A percentile compares a stretch with the other conserved stretches of the same genome.
phyloP scores from a whole-genome alignment of 169 alveolate genomes.

The Eimeria praecox region DNA sequence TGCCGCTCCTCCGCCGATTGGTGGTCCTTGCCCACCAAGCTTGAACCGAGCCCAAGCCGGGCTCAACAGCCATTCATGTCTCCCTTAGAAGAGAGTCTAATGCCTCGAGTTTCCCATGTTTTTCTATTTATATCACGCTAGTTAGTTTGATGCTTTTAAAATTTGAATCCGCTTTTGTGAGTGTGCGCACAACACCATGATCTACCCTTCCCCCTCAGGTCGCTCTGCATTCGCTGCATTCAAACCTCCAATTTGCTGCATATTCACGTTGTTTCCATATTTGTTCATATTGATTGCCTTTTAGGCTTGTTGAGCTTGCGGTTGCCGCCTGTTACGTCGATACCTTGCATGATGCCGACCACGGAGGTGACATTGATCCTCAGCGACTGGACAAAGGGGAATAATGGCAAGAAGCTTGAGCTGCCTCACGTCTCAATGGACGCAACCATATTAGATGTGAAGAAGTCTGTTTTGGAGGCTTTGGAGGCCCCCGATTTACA shows the following conservation, averaged over 20 bases:
- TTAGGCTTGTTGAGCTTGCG: not conserved
- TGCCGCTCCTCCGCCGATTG: not conserved
- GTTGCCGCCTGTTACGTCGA: not conserved
- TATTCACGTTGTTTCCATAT: not conserved
- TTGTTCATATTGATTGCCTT: not conserved
- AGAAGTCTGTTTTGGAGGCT: slow-evolving; percentile 1
- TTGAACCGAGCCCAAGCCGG: slow-evolving; percentile 3
- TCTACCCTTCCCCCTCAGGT: not conserved
- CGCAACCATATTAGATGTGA: slow-evolving; percentile 20
- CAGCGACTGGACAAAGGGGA: slow-evolving; percentile 73
- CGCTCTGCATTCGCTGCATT: not conserved
- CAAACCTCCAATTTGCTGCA: not conserved
- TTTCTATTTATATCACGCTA: not conserved
- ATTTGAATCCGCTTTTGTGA: not conserved
- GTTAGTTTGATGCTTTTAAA: not conserved
- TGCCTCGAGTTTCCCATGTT: not conserved
- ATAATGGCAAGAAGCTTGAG: slow-evolving; percentile 27
- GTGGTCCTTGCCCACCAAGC: slow-evolving; percentile 42
- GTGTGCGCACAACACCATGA: not conserved
- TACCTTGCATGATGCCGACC: slow-evolving; percentile 27
- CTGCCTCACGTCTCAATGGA: slow-evolving; percentile 44
- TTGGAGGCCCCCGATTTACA: not conserved
- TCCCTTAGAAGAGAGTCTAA: not conserved
- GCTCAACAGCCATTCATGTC: slow-evolving; percentile 43
- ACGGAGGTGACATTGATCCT: slow-evolving; percentile 68